phyloP scores from a whole-genome alignment of 2,329 filamentous ascomycete genomes.

The Pseudocercospora eumusae region DNA sequence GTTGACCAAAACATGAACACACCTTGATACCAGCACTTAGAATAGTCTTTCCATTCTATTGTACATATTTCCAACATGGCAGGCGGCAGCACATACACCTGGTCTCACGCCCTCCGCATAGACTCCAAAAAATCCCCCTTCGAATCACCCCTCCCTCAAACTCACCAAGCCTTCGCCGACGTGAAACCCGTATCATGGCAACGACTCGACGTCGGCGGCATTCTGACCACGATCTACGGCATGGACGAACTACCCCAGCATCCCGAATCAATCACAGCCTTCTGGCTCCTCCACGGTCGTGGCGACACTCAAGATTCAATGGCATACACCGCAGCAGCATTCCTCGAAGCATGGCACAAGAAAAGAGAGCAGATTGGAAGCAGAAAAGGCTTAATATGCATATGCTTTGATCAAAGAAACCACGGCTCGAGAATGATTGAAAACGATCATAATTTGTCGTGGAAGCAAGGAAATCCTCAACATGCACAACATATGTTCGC shows the following conservation, averaged over 20 bases:
- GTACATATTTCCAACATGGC: conserved; percentile 26
- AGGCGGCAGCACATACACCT: conserved; percentile 38
- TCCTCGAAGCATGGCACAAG: conserved; percentile 68
- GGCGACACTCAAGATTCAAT: conserved; percentile 71
- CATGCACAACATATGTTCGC: conserved; percentile 94
- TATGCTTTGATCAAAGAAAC: conserved; percentile 90
- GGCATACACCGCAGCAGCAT: conserved; percentile 69
- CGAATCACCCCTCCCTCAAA: conserved; percentile 35
- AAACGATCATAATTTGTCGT: conserved; percentile 70
- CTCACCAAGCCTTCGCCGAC: conserved; percentile 36
- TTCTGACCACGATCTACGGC: conserved; percentile 78
- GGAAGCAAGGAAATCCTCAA: conserved; percentile 73
- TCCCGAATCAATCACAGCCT: conserved; percentile 63
- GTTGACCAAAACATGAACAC: neutral
- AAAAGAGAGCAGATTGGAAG: conserved; percentile 37
- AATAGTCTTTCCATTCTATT: neutral
- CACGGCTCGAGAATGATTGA: conserved; percentile 75
- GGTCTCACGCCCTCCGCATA: conserved; percentile 37
- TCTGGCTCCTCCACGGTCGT: conserved; percentile 91
- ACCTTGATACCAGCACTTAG: neutral
- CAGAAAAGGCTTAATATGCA: conserved; percentile 68
- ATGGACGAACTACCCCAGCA: conserved; percentile 66
- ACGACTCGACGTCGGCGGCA: conserved; percentile 72
- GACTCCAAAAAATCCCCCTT: conserved; percentile 38
- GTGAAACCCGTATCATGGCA: conserved; percentile 59